phyloP scores from a whole-genome alignment of 257 asterid genomes.

The Solanum habrochaites region DNA sequence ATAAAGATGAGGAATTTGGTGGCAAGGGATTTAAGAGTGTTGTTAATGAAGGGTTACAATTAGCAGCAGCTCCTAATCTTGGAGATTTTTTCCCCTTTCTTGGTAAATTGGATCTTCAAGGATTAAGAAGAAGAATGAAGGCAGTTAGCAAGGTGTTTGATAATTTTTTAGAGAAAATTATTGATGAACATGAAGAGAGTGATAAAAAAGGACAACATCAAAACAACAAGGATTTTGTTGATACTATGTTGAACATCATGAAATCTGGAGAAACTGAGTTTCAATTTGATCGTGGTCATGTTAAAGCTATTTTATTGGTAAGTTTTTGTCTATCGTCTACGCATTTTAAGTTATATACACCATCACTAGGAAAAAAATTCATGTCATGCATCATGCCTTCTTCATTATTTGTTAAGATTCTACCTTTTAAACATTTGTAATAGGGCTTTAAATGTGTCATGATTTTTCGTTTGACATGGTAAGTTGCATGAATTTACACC shows the following conservation, averaged over 20 bases:
- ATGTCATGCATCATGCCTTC: not conserved
- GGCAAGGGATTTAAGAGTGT: not conserved
- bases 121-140: not conserved
- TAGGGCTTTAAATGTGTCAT: not conserved
- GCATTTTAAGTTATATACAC: not conserved
- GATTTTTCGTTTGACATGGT: too few relatives aligned
- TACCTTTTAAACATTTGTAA: too few relatives aligned
- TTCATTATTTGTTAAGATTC: not conserved
- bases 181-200: not conserved
- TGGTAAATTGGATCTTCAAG: slow-evolving; percentile 11
- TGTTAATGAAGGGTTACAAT: not conserved
- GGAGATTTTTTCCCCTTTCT: slow-evolving; percentile 9
- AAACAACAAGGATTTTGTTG: not conserved
- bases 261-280: slow-evolving; percentile 1
- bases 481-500: not conserved
- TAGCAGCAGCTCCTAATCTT: not conserved
- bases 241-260: slow-evolving; percentile 3
- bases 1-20: not conserved
- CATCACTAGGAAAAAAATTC: fast-evolving
- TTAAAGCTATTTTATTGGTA: slow-evolving; percentile 4
- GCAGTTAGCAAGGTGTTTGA: not conserved
- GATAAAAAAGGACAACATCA: not conserved
- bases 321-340: not conserved
- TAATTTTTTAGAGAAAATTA: not conserved
- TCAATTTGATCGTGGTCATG: slow-evolving; percentile 1